A percentile compares a stretch with the other conserved stretches of the same genome.
These are phyloP conservation scores for Cyclotella choctawhatcheeana DNA, from an alignment of 108 stramenopile species.

Conservation along the genomic window DNA sequence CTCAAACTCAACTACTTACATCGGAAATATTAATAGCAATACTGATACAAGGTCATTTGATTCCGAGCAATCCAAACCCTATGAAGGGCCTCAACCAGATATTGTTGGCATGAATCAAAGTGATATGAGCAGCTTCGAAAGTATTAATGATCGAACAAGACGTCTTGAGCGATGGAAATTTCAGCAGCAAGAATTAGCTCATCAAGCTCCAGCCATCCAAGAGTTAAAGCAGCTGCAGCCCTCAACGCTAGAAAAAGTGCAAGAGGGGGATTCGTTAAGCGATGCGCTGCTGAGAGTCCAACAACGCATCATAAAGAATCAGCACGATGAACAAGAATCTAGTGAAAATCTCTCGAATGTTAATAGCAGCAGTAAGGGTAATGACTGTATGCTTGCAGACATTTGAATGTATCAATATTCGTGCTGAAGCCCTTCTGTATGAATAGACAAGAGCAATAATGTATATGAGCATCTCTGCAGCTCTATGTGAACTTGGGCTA, in stretches of 20 bases:
- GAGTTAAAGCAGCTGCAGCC: not conserved
- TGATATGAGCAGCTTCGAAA: constrained; percentile 15
- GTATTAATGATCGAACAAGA: not conserved
- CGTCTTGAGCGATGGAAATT: constrained; percentile 3
- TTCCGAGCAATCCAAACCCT: not conserved
- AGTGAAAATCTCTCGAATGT: no score
- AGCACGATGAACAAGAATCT: not conserved
- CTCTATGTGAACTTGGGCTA: no score
- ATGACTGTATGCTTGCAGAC: no score
- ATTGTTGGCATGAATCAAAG: not conserved
- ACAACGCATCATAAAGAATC: constrained; percentile 7
- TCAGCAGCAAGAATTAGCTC: constrained; percentile 5
- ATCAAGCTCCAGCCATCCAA: no score
- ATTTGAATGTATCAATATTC: no score
- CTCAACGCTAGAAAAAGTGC: not conserved
- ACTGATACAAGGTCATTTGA: no score
- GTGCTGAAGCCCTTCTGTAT: no score
- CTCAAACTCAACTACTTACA: not conserved
- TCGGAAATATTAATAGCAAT: constrained; percentile 7
- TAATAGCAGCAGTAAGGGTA: not conserved
- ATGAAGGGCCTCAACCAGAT: constrained; percentile 3
- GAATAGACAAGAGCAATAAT: no score
- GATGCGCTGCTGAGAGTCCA: constrained; percentile 6
- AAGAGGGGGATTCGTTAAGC: not conserved
- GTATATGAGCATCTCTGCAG: no score